phyloP scores from a whole-genome alignment of 768 basidiomycete genomes.

The Leccinum boreale region DNA sequence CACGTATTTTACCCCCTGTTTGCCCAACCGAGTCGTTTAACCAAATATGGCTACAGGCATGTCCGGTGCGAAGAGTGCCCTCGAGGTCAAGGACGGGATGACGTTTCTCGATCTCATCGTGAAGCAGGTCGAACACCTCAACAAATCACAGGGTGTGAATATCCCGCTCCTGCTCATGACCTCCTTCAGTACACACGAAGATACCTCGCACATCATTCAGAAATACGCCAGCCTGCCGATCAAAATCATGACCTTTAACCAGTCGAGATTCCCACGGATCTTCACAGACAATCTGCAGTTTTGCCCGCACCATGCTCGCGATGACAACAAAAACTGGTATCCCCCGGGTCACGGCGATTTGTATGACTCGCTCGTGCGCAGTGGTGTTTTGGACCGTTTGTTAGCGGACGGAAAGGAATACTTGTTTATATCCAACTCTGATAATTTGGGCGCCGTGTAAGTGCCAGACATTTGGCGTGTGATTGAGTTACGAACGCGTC shows the following conservation, averaged over 20 bases:
- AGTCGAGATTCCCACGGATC: slow-evolving; percentile 92
- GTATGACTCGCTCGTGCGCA: slow-evolving; percentile 89
- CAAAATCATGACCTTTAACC: slow-evolving; percentile 89
- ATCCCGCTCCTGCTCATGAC: slow-evolving; percentile 99
- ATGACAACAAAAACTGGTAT: slow-evolving; percentile 94
- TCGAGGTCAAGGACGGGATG: slow-evolving; percentile 97
- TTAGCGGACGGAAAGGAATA: slow-evolving; percentile 93
- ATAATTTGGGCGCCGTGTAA: slow-evolving; percentile 90
- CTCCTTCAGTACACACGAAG: slow-evolving; percentile 97
- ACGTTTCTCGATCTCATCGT: slow-evolving; percentile 95
- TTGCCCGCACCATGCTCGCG: slow-evolving; percentile 69
- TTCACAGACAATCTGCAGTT: slow-evolving; percentile 86
- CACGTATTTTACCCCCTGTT: slow-evolving; percentile 28
- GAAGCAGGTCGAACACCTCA: slow-evolving; percentile 93
- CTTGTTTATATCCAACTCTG: slow-evolving; percentile 96
- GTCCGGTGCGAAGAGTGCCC: slow-evolving; percentile 87
- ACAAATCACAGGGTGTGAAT: slow-evolving; percentile 78
- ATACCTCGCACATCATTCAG: slow-evolving; percentile 94
- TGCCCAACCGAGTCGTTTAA: slow-evolving; percentile 1
- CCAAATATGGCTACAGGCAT: slow-evolving; percentile 45
- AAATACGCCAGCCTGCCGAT: slow-evolving; percentile 95
- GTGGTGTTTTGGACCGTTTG: slow-evolving; percentile 87
- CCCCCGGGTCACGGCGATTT: slow-evolving; percentile 96
- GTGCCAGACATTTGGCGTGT: slow-evolving; percentile 24
- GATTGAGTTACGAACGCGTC: slow-evolving; percentile 3